Base-by-base conservation (phyloP, 2,329 filamentous ascomycete genomes). In the Botrytis elliptica region DNA sequence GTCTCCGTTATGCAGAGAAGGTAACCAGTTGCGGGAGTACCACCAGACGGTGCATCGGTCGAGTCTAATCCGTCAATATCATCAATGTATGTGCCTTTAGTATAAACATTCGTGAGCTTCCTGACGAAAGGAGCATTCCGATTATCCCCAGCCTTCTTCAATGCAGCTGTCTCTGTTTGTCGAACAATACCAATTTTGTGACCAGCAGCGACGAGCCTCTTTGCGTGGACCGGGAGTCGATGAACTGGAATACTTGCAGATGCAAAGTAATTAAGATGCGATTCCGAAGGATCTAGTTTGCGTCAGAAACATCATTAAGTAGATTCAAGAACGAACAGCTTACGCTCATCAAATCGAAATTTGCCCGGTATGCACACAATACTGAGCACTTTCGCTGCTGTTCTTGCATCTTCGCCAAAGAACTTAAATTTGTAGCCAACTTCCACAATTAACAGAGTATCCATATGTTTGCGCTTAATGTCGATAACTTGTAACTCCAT, bases 351-450 rank as follows among this genome's bases (percentile, higher is more conserved):
- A 80, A 95, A 99, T 80, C 95, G 89, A 82, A 95, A 90, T 81
- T 98, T 98, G 52, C 96, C 96, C 0, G 96, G 95, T 78, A 99
- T 98, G 82, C 96, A 99, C 57, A 99, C 92, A 77, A 99, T 98
- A 74, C 94, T 93, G 67, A 99, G 86, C 81, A 95, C 94, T 82
- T 95, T 97, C 20, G 95, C 93, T 7, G 95, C 96, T 71, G 90
- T 89, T 71, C 94, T 89, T 14, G 96, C 96, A 84, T 99, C 96
- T 79, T 98, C 95, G 18, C 96, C 96, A 80, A 97, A 97, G 84
- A 99, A 97, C 49, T 93, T 91, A 83, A 97, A 99, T 82, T 99
- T 99, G 84, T 99, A 99, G 69, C 96, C 96, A 14, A 98, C 96
- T 82, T 99, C 95, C 70, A 98, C 91, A 20, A 98, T 92, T 71